Evolutionary conservation across 2,329 filamentous ascomycete genomes (phyloP), one percentile per base, ranked within the genome.

Genomic region (Colletotrichum musicola): DNA sequence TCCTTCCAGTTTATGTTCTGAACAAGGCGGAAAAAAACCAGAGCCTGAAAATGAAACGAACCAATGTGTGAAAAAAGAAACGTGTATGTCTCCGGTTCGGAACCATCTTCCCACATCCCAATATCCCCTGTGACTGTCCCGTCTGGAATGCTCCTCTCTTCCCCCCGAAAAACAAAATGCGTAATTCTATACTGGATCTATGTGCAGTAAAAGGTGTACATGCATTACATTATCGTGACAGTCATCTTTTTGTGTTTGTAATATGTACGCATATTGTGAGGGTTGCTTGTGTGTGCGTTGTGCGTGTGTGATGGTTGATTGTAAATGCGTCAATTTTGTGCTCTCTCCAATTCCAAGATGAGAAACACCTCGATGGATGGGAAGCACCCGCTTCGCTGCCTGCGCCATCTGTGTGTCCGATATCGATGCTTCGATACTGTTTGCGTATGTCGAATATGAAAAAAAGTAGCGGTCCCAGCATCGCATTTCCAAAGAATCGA

Each of bases 141-240:
- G 30, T 35, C 30, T 35, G 30, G 30, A 35, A 35, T 44, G 54
- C 55, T 30, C 62, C 47, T 20, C 18, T 2, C 14, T 9, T 10
- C 25, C 42, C 16, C 40, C 30, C 30, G 7, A 9, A 35, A 35
- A 35, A n/a, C 35, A 27, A 25, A 42, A 49, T 60, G 55, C 62
- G 55, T 65, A 65, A 65, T 53, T 68, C 65, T 61, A 68, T 56
- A 68, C 65, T 56, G 62, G 62, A 51, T 68, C 55, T 68, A 68
- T 68, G 62, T 68, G 62, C 65, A 68, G 65, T 68, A 65, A 61
- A 35, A 35, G 12, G 53, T 68, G n/a, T 60, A 59, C 54, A 65
- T 42, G 55, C 65, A 68, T 68, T 68, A 68, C 65, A 68, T 68
- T 65, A 68, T 68, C 65, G 65, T 68, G 64, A 68, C 62, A 68